Evolutionary conservation across 2,329 filamentous ascomycete genomes (phyloP).

Genomic region (Colletotrichum eleusines): DNA sequence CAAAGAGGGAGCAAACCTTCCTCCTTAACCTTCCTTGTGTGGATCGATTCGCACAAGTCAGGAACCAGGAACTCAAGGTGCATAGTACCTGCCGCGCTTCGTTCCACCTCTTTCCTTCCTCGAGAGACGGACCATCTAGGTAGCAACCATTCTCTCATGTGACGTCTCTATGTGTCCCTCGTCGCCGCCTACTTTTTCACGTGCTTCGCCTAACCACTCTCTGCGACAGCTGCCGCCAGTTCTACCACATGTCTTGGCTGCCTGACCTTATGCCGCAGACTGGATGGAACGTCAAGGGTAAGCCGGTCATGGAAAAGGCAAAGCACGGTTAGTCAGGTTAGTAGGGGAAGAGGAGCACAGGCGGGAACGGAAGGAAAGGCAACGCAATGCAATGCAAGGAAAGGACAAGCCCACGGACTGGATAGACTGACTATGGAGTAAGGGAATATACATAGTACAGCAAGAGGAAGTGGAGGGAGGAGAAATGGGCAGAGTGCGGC

Average conservation of each 20-base stretch:
- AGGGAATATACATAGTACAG: background rate
- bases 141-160: background rate
- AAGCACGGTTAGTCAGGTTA: background rate
- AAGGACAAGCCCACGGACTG: background rate
- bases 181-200: background rate
- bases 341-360: background rate
- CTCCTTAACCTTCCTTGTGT: background rate
- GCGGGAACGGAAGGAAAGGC: constrained; percentile 8
- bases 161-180: background rate
- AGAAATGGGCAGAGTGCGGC: too few species aligned
- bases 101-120: background rate
- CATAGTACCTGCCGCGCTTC: background rate
- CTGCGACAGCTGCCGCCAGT: background rate
- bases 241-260: constrained; percentile 5
- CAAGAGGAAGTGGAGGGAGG: background rate
- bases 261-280: constrained; percentile 10
- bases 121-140: background rate
- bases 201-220: background rate
- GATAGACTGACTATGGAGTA: background rate
- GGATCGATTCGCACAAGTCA: background rate
- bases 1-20: background rate
- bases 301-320: background rate
- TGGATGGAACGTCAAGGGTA: constrained; percentile 4
- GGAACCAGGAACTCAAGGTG: background rate
- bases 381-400: background rate